phyloP scores from a whole-genome alignment of 2,329 filamentous ascomycete genomes.

The Magnaporthiopsis rhizophila region DNA sequence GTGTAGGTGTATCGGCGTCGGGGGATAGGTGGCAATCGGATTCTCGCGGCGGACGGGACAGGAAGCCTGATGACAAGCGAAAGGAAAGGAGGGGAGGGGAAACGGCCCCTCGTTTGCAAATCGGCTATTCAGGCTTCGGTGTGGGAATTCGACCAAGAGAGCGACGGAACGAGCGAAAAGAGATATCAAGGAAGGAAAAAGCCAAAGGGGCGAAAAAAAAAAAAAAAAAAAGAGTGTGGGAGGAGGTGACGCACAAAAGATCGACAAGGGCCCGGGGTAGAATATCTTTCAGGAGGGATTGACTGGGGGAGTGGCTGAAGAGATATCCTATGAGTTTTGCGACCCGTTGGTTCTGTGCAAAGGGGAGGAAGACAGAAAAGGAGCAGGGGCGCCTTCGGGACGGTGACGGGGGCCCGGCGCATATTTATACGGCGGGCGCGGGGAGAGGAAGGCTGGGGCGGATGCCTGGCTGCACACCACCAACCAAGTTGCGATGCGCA shows the following conservation, averaged over 20 bases:
- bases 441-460: not conserved
- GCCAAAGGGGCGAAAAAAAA: slow-evolving; percentile 21
- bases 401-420: slow-evolving; percentile 18
- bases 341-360: slow-evolving; percentile 46
- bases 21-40: slow-evolving; percentile 7
- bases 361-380: slow-evolving; percentile 44
- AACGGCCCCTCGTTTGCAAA: slow-evolving; percentile 13
- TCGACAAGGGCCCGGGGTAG: slow-evolving; percentile 46
- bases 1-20: slow-evolving; percentile 1
- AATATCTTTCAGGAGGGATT: slow-evolving; percentile 30
- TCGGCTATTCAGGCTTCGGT: slow-evolving; percentile 13
- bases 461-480: not conserved
- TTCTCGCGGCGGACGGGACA: slow-evolving; percentile 15
- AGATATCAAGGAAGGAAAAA: slow-evolving; percentile 27
- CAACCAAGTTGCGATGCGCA: not conserved
- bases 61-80: slow-evolving; percentile 17
- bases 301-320: slow-evolving; percentile 38
- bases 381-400: slow-evolving; percentile 23
- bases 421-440: slow-evolving; percentile 25
- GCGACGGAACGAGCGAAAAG: slow-evolving; percentile 45
- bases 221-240: slow-evolving; percentile 15
- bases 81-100: slow-evolving; percentile 21
- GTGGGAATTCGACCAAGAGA: slow-evolving; percentile 32
- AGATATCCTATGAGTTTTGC: slow-evolving; percentile 51
- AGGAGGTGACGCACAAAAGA: slow-evolving; percentile 33